Evolutionary conservation across 75 land plant genomes (phyloP).

Genomic region (Adiantum capillusveneris): DNA sequence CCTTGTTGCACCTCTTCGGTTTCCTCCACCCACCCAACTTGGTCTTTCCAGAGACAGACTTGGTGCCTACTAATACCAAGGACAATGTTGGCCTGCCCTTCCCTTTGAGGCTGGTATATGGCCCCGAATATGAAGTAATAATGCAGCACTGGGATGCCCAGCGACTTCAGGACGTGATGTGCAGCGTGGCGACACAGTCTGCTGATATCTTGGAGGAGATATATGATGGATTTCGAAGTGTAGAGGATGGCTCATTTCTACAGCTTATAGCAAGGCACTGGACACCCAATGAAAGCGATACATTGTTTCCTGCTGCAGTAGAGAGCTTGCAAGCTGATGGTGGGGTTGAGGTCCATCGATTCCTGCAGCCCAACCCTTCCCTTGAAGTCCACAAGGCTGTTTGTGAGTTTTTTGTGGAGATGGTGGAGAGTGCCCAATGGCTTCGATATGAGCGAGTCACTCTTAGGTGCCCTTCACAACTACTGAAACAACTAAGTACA

Average conservation of each 20-base stretch:
- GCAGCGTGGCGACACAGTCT: background rate
- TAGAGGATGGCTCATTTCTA: background rate
- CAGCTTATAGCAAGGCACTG: background rate
- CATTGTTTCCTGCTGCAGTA: background rate
- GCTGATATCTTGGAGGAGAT: background rate
- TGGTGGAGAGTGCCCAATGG: background rate
- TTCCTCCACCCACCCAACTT: background rate
- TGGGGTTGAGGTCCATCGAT: background rate
- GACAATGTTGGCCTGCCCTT: background rate
- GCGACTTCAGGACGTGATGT: background rate
- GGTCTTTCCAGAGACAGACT: background rate
- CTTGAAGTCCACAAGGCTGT: background rate
- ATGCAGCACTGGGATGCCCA: background rate
- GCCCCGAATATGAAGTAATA: background rate
- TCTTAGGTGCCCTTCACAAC: background rate
- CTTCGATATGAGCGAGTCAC: slow-evolving; percentile 1
- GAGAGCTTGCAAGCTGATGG: slow-evolving; percentile 5
- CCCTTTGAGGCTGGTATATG: background rate
- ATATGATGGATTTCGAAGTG: background rate
- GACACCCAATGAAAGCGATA: background rate
- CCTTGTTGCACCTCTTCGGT: background rate
- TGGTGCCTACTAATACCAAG: background rate
- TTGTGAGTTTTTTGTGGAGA: background rate
- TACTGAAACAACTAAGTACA: background rate
- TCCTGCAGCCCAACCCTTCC: background rate